Evolutionary conservation across 1,284 basidiomycete genomes (phyloP).

Genomic region (Salmacisia buchloeana): DNA sequence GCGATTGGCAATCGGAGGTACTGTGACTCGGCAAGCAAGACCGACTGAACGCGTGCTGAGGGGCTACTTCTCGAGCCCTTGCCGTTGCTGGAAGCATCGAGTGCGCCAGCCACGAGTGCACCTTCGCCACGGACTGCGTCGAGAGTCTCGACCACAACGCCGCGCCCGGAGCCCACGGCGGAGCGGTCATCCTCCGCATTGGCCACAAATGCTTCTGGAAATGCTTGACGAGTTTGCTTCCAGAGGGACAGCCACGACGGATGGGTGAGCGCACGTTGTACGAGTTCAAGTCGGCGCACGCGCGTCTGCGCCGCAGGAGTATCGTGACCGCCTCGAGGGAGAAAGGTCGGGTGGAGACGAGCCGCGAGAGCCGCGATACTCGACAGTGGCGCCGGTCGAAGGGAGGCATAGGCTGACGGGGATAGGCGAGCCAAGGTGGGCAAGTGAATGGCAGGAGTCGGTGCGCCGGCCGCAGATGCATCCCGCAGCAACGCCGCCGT

Average conservation of each 20-base stretch:
- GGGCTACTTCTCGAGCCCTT: not conserved
- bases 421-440: conserved; percentile 39
- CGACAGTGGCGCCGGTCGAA: conserved; percentile 33
- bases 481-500: too few species aligned
- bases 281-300: conserved; percentile 27
- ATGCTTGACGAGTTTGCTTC: not conserved
- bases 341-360: conserved; percentile 28
- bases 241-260: conserved; percentile 26
- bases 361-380: conserved; percentile 36
- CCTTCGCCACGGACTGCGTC: not conserved
- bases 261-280: conserved; percentile 42
- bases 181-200: not conserved
- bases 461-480: conserved; percentile 10
- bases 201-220: not conserved
- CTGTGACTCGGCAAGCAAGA: conserved; percentile 9
- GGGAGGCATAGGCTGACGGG: conserved; percentile 36
- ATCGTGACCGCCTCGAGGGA: conserved; percentile 10
- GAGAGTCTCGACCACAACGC: not conserved
- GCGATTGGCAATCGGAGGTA: conserved; percentile 7
- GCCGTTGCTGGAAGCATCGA: conserved; percentile 5
- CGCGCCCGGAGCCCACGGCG: not conserved
- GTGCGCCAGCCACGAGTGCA: too few species aligned
- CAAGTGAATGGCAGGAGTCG: conserved; percentile 29
- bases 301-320: conserved; percentile 14
- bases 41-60: conserved; percentile 5